Base-by-base conservation (phyloP, 1,139 yeast species). In the Debaryomycetaceae sp. region DNA sequence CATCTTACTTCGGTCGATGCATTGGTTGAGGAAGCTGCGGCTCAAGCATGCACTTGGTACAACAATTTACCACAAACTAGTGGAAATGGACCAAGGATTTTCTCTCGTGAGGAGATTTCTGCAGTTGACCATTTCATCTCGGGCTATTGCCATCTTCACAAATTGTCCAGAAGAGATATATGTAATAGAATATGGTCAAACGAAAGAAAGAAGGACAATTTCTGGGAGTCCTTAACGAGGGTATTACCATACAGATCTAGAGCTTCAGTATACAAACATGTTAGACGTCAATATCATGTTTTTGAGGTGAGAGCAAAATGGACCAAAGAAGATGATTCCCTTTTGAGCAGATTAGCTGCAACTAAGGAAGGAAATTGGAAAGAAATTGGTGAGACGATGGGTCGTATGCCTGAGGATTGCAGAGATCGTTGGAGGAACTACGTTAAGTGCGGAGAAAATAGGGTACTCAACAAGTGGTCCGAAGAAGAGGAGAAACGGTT, bases 401-500 rank as follows among this genome's bases (percentile, higher is more conserved):
- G 88, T 9, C 77, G 98, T 57, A 91, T 91, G 98, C 97, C 98
- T 0, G 98, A 91, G 58, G 98, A 91, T 66, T 90, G 97, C 62
- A 77, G 98, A 52, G 98, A 91, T 61, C 75, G 98, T 52, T 91
- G 96, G 96, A 77, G 98, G 63, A 91, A 91, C 63, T 91, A 91
- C 59, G 86, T 90, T 49, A 90, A 90, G 62, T 90, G 97, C 68
- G 97, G 97, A 27, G 72, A 72, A 13, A 80, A 79, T 46, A 73
- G 97, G 51, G 79, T 81, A 13, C 77, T 78, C 42, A 85, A 87
- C 62, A 87, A 85, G 60, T 91, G 98, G 98, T 70, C 84, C 0
- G 60, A 64, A 1, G 83, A 79, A 37, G 97, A 90, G 59, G 97
- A 90, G 60, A 72, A 70, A 23, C 67, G 69, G 42, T 69, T 91